Evolutionary conservation across 1,139 yeast species (phyloP), one percentile per base, ranked within the genome.

Genomic region (Lizanozyma gosingica): DNA sequence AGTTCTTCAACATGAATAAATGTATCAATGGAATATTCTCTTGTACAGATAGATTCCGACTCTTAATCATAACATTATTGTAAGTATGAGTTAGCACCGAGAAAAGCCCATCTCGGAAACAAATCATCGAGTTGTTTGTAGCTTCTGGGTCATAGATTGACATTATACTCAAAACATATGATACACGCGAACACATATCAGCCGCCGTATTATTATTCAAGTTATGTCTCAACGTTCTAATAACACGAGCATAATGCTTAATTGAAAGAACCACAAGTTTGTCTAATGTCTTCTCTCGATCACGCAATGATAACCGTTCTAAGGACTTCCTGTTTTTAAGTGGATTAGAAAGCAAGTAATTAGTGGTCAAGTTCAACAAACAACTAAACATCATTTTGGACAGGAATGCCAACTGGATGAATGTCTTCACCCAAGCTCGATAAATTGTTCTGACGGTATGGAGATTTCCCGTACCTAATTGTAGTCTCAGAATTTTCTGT

Each of bases 81-180:
- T 35, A 60, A 45, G 42, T 63, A 49, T 63, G 60, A 15, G 58
- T 52, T 45, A 68, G 60, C 17, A 67, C 62, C 33, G 67, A 56
- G 44, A 68, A 65, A 37, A 68, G 52, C 1, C 75, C 75, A 44
- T 68, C 71, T 34, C 71, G 53, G 44, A 67, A 69, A 43, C 75
- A 68, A 36, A 54, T 55, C 16, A 62, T 57, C 33, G 72, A 65
- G 44, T 61, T 50, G n/a, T 60, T 47, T 0, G 71, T 66, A 4
- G 71, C 72, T 45, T 66, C 72, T 0, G 73, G 73, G 43, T 69
- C 74, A 46, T 69, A 69, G 15, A 67, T 60, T 9, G 72, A 57
- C 71, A 67, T 67, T 41, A 68, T 51, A 44, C 69, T 62, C 36
- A 69, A 53, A 39, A 69, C 57, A 45, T 67, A 69, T 29, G 71